A percentile compares a stretch with the other conserved stretches of the same genome.
Evolutionary conservation across 371 early-diverging fungal species (phyloP).

Genomic region (Apophysomyces trapeziformis): DNA sequence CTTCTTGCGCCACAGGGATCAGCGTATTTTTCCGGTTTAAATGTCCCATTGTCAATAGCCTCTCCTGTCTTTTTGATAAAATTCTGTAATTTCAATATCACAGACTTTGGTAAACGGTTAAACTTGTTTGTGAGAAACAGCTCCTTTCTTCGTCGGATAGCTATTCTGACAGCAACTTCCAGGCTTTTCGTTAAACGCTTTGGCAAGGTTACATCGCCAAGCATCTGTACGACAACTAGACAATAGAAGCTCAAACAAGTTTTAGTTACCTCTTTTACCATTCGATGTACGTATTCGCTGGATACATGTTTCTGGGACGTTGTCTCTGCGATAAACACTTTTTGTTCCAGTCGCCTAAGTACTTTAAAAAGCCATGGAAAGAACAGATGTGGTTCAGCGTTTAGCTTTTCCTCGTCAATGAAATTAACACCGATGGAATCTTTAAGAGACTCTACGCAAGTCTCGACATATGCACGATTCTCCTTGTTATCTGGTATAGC

Average conservation of each 20-base stretch:
- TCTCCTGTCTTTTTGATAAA: not conserved
- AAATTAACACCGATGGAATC: not conserved
- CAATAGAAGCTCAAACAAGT: no score
- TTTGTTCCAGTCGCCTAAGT: no score
- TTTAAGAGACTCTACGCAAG: not conserved
- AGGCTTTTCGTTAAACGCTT: not conserved
- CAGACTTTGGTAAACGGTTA: not conserved
- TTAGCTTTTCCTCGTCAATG: not conserved
- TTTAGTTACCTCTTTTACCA: not conserved
- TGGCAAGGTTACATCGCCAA: not conserved
- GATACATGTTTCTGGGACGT: no score
- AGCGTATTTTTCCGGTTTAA: not conserved
- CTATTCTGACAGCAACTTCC: not conserved
- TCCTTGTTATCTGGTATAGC: not conserved
- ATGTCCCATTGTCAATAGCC: not conserved
- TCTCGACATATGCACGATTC: not conserved
- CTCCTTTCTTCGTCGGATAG: not conserved
- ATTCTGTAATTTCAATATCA: not conserved
- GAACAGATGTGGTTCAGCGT: no score
- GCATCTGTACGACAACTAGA: not conserved
- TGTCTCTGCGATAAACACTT: no score
- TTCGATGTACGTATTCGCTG: not conserved
- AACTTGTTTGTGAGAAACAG: not conserved
- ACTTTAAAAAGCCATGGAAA: no score
- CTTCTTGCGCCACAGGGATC: not conserved